Base-by-base conservation (phyloP, 345 rosid species). In the Noccaea bulbosa region DNA sequence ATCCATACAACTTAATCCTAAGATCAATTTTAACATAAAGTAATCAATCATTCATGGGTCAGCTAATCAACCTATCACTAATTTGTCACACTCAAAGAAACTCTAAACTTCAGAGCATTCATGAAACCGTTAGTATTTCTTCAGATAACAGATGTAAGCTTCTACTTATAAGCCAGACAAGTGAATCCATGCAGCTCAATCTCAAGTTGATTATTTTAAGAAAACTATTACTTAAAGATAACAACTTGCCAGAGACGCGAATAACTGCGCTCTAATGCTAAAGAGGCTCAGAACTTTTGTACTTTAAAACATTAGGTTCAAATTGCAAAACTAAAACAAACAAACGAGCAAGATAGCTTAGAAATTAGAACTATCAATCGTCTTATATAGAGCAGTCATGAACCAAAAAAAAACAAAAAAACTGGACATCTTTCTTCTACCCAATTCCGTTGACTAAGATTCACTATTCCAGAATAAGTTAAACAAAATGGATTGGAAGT, bases 281-380 rank as follows among this genome's bases (percentile, higher is more conserved):
- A 0, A 65, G 39, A 22, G 15, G 50, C 61, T 16, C 40, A 8
- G 37, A n/a, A 45, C 2, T 11, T 11, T 41, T 44, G n/a, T 45
- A 45, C 32, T 55, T 44, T 43, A 56, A 33, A 58, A 34, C 15
- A 68, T 41, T 44, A 55, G 45, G 11, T 33, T 47, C 39, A 34
- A 53, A 56, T 46, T 11, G 35, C 22, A 22, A 56, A 44, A 17
- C 54, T 16, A 41, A 69, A 69, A 35, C 11, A 59, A 46, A 56
- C 40, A 4, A 22, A 37, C 14, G 33, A 45, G 56, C 39, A 54
- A 63, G 48, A 14, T 8, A 54, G 41, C 6, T 39, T 24, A 44
- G 3, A 72, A 51, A 5, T 30, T 24, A 44, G 3, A 72, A 51
- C 49, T 11, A 10, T 37, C 8, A 46, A 65, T 15, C 10, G 41